Evolutionary conservation across 2,329 filamentous ascomycete genomes (phyloP).

Genomic region (Thelonectria discophora): DNA sequence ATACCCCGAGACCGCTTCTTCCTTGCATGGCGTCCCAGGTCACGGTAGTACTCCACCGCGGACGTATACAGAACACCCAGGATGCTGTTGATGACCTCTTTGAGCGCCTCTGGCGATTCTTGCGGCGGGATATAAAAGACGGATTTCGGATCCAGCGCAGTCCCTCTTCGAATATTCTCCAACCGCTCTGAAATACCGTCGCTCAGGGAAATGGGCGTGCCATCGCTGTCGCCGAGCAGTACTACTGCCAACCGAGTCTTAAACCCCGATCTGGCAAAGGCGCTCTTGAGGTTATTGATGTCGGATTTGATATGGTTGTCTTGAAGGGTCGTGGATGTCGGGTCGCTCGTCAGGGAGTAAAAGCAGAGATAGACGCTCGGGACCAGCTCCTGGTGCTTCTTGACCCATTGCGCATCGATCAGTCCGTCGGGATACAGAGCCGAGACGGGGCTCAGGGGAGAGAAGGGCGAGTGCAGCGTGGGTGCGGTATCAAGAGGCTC

Average conservation of each 20-base stretch:
- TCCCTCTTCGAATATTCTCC: slow-evolving; percentile 79
- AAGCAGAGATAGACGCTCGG: slow-evolving; percentile 84
- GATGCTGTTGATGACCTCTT: slow-evolving; percentile 77
- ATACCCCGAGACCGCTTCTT: slow-evolving; percentile 85
- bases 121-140: slow-evolving; percentile 86
- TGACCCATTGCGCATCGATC: slow-evolving; percentile 82
- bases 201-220: slow-evolving; percentile 56
- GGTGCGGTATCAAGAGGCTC: slow-evolving; percentile 58
- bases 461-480: slow-evolving; percentile 88
- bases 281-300: slow-evolving; percentile 78
- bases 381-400: slow-evolving; percentile 86
- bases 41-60: slow-evolving; percentile 89
- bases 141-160: slow-evolving; percentile 81
- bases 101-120: slow-evolving; percentile 74
- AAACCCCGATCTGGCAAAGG: slow-evolving; percentile 74
- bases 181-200: slow-evolving; percentile 76
- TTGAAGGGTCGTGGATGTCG: slow-evolving; percentile 76
- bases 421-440: slow-evolving; percentile 89
- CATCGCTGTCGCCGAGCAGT: slow-evolving; percentile 45
- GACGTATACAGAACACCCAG: slow-evolving; percentile 76
- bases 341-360: slow-evolving; percentile 78
- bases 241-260: slow-evolving; percentile 81
- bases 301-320: slow-evolving; percentile 91
- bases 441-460: slow-evolving; percentile 85
- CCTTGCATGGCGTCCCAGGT: slow-evolving; percentile 89